Conservation (phyloP, 306 rosid species). For the Malus sylvestris region DNA sequence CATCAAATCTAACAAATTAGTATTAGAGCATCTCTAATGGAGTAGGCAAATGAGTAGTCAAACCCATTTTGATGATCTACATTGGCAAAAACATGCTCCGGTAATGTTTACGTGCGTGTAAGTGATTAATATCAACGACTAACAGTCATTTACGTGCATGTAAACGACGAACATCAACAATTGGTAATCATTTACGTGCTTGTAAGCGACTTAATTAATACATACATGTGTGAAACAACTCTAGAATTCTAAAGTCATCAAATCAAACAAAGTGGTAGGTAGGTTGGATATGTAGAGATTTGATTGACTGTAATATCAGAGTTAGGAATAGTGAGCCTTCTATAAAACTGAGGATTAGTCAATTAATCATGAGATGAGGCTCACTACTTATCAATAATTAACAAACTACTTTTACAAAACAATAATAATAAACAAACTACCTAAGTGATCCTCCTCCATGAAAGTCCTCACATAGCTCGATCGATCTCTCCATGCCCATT, state of each 20-base stretch:
- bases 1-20: no score
- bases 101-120: no score
- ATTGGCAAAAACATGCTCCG: no score
- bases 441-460: neutral
- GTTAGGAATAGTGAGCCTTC: neutral
- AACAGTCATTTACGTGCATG: neutral
- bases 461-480: neutral
- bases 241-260: neutral
- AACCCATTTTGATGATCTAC: no score
- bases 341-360: neutral
- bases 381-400: neutral
- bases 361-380: neutral
- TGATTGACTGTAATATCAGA: neutral
- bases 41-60: no score
- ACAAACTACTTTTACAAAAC: no score
- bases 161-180: neutral
- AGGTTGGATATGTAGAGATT: neutral
- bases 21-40: no score
- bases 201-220: neutral
- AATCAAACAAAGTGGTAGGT: neutral
- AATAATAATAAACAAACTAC: neutral
- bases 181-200: neutral
- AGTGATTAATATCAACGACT: no score
- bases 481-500: neutral
- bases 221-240: neutral